These are phyloP conservation scores for Cymodocea nodosa DNA, from an alignment of 116 monocot species.

Conservation along the genomic window DNA sequence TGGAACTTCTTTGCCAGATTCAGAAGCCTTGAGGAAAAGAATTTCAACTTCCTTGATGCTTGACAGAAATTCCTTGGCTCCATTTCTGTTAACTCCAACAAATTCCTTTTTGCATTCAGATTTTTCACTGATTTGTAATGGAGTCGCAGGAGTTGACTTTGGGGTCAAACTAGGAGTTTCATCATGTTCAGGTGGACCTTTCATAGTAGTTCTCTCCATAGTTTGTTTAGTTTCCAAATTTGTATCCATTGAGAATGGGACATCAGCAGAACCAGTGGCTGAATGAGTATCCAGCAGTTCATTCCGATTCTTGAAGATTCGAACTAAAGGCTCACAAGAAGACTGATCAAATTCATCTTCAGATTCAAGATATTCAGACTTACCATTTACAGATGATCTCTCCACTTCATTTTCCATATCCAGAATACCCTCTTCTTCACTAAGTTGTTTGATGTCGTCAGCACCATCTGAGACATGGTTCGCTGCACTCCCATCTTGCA, in stretches of 20 bases:
- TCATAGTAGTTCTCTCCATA: slow-evolving; percentile 12
- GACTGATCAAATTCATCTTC: slow-evolving; percentile 73
- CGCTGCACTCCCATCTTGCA: slow-evolving; percentile 27
- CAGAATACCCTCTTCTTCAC: slow-evolving; percentile 72
- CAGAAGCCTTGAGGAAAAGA: slow-evolving; percentile 68
- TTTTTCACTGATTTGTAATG: slow-evolving; percentile 31
- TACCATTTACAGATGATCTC: slow-evolving; percentile 20
- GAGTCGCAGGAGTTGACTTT: slow-evolving; percentile 10
- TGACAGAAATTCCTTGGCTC: slow-evolving; percentile 28
- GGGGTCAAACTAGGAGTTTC: slow-evolving; percentile 25
- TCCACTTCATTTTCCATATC: slow-evolving; percentile 74
- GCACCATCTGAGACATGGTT: slow-evolving; percentile 28
- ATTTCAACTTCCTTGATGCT: slow-evolving; percentile 75
- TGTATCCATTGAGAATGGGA: slow-evolving; percentile 6
- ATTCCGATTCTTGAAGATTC: slow-evolving; percentile 61
- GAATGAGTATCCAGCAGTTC: slow-evolving; percentile 16
- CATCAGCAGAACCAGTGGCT: slow-evolving; percentile 10
- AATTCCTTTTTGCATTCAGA: slow-evolving; percentile 18
- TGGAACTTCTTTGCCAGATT: slow-evolving; percentile 79
- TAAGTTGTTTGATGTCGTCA: slow-evolving; percentile 32
- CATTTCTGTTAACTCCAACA: slow-evolving; percentile 23
- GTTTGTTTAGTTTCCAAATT: slow-evolving; percentile 24
- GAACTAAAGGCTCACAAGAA: slow-evolving; percentile 53
- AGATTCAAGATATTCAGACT: slow-evolving; percentile 30
- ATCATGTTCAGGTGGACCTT: slow-evolving; percentile 20